These are phyloP conservation scores for Leishmania lainsoni DNA, from an alignment of 208 protist species.

Conservation along the genomic window DNA sequence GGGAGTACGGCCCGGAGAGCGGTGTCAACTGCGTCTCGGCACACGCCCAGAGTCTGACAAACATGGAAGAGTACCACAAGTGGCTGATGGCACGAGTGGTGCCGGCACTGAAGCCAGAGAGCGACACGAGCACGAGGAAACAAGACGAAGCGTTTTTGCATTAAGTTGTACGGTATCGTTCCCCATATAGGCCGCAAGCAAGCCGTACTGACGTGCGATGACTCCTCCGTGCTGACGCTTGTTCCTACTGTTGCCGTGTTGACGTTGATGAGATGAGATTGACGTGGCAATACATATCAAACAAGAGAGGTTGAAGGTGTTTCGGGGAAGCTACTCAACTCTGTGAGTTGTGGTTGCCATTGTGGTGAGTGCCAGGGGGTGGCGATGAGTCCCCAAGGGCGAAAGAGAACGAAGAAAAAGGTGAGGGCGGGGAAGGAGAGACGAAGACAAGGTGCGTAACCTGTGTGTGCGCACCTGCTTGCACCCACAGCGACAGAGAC, in stretches of 20 bases:
- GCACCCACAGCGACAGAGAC: not conserved
- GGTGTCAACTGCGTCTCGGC: conserved; percentile 67
- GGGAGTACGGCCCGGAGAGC: conserved; percentile 69
- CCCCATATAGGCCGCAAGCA: not conserved
- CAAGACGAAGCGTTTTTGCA: not conserved
- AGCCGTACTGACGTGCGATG: not conserved
- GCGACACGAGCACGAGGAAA: not conserved
- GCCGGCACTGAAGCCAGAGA: conserved; percentile 3
- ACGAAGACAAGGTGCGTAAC: not conserved
- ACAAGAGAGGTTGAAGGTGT: not conserved
- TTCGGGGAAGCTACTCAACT: not conserved
- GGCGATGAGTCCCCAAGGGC: not conserved
- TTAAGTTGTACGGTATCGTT: not conserved
- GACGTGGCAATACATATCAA: not conserved
- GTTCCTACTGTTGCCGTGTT: not conserved
- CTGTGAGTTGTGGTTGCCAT: not conserved
- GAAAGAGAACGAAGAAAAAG: not conserved
- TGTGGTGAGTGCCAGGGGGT: not conserved
- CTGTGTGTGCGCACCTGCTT: not conserved
- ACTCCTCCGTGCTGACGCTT: not conserved
- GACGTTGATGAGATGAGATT: too few relatives aligned
- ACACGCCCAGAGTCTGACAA: conserved; percentile 41
- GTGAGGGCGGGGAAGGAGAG: not conserved
- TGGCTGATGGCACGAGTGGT: conserved; percentile 56
- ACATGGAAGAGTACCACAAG: conserved; percentile 42